Evolutionary conservation across 306 rosid genomes (phyloP).

Genomic region (Inga leiocalycina): DNA sequence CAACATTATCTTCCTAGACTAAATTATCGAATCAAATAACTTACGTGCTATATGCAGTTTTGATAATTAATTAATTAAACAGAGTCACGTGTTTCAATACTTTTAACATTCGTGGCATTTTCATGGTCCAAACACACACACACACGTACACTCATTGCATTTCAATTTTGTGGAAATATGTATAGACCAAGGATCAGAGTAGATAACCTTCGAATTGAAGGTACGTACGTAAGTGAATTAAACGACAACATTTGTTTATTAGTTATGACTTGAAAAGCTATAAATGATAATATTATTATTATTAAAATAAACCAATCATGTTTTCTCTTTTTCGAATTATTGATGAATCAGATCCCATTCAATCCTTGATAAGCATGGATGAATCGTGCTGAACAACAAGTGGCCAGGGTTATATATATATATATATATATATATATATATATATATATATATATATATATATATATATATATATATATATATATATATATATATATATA

Average conservation of each 20-base stretch:
- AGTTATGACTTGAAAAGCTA: background rate
- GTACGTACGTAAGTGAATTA: background rate
- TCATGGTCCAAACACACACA: too few species aligned
- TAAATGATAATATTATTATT: background rate
- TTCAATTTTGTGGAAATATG: background rate
- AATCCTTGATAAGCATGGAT: background rate
- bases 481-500: background rate
- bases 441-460: background rate
- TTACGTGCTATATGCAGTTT: background rate
- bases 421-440: too few species aligned
- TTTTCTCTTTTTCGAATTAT: background rate
- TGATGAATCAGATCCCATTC: slow-evolving; percentile 2
- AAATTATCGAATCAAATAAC: background rate
- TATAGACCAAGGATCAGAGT: background rate
- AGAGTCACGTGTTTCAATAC: background rate
- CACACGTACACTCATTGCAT: background rate
- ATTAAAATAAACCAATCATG: background rate
- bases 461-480: background rate
- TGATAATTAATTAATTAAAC: background rate
- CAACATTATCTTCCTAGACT: background rate
- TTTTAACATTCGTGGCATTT: background rate
- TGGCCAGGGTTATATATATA: background rate
- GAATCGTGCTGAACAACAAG: background rate
- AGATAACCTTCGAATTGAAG: background rate
- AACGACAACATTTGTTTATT: background rate